Evolutionary conservation across 805 yeast species (phyloP).

Genomic region (Kluyveromyces aestuarii): DNA sequence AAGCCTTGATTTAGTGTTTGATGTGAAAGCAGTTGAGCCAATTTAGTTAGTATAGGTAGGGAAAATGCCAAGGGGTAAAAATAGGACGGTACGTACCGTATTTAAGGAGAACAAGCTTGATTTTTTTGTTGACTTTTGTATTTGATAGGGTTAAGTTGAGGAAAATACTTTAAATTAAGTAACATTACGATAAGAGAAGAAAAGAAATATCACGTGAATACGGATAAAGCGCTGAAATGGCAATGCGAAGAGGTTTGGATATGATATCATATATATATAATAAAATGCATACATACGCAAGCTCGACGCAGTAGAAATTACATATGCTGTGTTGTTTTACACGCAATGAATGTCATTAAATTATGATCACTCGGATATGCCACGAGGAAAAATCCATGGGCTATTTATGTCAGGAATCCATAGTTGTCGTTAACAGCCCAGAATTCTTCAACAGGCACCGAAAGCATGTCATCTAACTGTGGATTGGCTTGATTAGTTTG

Average conservation of each 20-base stretch:
- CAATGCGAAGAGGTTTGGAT: background rate
- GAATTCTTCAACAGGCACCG: slow-evolving; percentile 35
- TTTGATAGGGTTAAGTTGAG: background rate
- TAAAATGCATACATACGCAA: no score
- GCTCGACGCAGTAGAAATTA: no score
- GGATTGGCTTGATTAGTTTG: background rate
- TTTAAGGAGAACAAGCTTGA: background rate
- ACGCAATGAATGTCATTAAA: no score
- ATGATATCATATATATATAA: no score
- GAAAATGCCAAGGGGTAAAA: background rate
- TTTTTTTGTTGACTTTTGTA: background rate
- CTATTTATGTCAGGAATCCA: slow-evolving; percentile 35
- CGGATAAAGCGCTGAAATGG: background rate
- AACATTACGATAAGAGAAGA: background rate
- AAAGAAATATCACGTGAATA: background rate
- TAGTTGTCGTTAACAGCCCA: slow-evolving; percentile 42
- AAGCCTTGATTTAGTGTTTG: background rate
- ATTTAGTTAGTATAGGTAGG: background rate
- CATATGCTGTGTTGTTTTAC: no score
- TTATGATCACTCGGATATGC: no score
- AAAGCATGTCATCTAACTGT: slow-evolving; percentile 6
- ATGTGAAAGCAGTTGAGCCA: background rate
- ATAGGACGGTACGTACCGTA: background rate
- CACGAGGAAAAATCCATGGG: background rate
- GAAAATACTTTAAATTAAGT: background rate